A percentile compares a stretch with the other conserved stretches of the same genome.
Conservation (phyloP, 2,329 filamentous ascomycete species). For the Pseudopyricularia cyperi region DNA sequence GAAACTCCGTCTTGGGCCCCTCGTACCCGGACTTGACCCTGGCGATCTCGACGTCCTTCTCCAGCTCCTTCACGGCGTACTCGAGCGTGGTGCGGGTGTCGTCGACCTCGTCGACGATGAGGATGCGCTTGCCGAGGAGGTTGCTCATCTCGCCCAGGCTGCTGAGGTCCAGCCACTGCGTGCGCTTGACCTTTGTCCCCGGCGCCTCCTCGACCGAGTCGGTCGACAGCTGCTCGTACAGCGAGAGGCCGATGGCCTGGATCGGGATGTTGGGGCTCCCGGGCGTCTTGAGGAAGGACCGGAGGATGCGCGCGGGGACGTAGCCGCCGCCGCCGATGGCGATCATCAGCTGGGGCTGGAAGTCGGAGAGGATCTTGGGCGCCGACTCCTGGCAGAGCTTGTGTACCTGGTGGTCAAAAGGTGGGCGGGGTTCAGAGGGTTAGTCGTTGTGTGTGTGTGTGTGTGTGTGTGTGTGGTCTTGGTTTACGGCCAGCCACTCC, state of each 20-base stretch:
- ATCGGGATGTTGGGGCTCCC: slow-evolving; percentile 92
- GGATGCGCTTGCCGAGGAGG: slow-evolving; percentile 77
- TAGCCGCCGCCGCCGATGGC: slow-evolving; percentile 97
- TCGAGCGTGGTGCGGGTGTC: slow-evolving; percentile 90
- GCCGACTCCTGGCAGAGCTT: slow-evolving; percentile 89
- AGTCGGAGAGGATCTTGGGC: slow-evolving; percentile 64
- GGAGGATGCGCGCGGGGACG: slow-evolving; percentile 89
- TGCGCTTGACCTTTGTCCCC: slow-evolving; percentile 90
- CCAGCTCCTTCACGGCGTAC: slow-evolving; percentile 81
- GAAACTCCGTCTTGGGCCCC: slow-evolving; percentile 70
- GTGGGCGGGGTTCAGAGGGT: not conserved
- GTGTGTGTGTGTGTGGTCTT: too few relatives aligned
- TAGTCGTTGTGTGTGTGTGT: not conserved
- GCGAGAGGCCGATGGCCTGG: slow-evolving; percentile 93
- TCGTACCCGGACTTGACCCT: slow-evolving; percentile 26
- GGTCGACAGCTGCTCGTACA: slow-evolving; percentile 72
- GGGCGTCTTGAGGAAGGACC: slow-evolving; percentile 88
- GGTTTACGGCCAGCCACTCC: too few relatives aligned
- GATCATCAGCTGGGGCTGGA: slow-evolving; percentile 93
- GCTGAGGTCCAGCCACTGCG: slow-evolving; percentile 92
- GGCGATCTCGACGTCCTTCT: slow-evolving; percentile 85
- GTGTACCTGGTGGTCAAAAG: slow-evolving; percentile 92
- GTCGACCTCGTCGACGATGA: slow-evolving; percentile 93
- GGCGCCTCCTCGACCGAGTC: slow-evolving; percentile 54
- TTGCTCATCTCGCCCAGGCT: slow-evolving; percentile 74